phyloP scores from a whole-genome alignment of 1,284 basidiomycete genomes.

The Mycosarcoma mackinlayi region DNA sequence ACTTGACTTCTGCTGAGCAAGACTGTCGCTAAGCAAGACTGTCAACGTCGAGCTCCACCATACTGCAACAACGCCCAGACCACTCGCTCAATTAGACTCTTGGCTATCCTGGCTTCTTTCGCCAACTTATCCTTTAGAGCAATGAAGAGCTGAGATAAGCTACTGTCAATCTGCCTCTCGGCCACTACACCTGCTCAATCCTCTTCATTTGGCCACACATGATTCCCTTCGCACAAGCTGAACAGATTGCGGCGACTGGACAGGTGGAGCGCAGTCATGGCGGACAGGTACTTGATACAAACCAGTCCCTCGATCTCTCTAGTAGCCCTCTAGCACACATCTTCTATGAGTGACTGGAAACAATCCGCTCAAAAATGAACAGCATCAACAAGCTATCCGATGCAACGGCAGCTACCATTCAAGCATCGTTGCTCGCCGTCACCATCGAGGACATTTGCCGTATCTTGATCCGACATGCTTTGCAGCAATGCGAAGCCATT shows the following conservation, averaged over 20 bases:
- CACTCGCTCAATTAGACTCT: background rate
- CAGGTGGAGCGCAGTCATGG: background rate
- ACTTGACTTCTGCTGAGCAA: too few relatives aligned
- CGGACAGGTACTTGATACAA: background rate
- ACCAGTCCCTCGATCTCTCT: background rate
- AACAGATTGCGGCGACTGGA: background rate
- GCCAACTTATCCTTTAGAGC: too few relatives aligned
- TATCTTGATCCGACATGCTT: conserved; percentile 16
- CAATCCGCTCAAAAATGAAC: conserved; percentile 12
- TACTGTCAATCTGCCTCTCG: too few relatives aligned
- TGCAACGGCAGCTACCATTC: conserved; percentile 17
- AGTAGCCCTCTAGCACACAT: background rate
- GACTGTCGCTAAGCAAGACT: background rate
- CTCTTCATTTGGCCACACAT: background rate
- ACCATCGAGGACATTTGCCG: conserved; percentile 23
- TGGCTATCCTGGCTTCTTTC: conserved; percentile 1
- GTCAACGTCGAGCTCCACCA: background rate
- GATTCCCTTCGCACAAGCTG: background rate
- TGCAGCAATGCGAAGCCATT: background rate
- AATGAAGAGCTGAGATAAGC: too few relatives aligned
- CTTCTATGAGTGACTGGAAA: too few relatives aligned
- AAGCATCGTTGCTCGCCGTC: conserved; percentile 23
- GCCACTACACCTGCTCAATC: too few relatives aligned
- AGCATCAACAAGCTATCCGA: conserved; percentile 16
- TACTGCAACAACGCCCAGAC: background rate